Evolutionary conservation across 208 protist species (phyloP).

Genomic region (Balamuthia mandrillaris): DNA sequence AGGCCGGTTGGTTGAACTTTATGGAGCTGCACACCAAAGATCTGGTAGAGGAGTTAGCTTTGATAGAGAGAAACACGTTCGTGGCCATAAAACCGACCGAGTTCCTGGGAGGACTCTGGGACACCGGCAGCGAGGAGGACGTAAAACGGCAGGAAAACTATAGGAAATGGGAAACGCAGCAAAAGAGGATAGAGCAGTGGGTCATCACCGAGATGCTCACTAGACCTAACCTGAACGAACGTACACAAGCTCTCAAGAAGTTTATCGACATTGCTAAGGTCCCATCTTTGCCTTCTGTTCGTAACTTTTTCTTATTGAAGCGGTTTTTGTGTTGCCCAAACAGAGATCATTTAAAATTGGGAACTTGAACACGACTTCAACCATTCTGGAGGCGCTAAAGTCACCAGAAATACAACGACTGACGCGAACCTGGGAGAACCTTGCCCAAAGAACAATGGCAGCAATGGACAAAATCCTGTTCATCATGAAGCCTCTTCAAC

Average conservation of each 20-base stretch:
- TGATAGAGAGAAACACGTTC: not conserved
- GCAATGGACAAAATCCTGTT: no score
- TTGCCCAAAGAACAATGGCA: no score
- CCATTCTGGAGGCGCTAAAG: not conserved
- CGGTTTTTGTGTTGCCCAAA: not conserved
- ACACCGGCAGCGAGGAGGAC: not conserved
- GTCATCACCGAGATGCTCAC: not conserved
- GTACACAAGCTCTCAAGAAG: conserved; percentile 3
- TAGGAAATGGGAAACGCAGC: not conserved
- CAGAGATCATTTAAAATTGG: not conserved
- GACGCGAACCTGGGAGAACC: not conserved
- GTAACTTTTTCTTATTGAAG: not conserved
- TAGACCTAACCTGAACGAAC: not conserved
- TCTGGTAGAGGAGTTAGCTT: not conserved
- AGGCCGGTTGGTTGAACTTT: not conserved
- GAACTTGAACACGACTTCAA: not conserved
- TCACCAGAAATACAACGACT: not conserved
- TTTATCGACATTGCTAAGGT: conserved; percentile 8
- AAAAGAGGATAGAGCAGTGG: not conserved
- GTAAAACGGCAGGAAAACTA: conserved; percentile 6
- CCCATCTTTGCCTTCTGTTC: not conserved
- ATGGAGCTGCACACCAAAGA: not conserved
- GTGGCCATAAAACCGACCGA: not conserved
- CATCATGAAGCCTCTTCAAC: no score
- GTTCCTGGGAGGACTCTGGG: not conserved